Base-by-base conservation (phyloP, 2,329 filamentous ascomycete species). In the Trichophyton benhamiae region DNA sequence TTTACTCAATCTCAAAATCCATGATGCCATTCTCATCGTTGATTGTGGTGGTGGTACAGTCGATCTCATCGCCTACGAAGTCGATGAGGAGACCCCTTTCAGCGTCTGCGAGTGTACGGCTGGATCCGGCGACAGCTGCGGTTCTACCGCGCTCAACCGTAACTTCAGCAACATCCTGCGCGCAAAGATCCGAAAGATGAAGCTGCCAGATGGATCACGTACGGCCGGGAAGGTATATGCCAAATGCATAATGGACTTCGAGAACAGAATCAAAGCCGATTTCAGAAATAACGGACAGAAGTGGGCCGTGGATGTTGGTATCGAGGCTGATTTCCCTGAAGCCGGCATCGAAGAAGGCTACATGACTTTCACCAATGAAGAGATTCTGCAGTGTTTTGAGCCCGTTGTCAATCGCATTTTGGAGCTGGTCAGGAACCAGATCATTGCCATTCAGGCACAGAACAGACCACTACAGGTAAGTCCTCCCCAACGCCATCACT, bases 171-270 rank as follows among this genome's bases (percentile, higher is more conserved):
- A 97, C 77, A 96, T 99, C 67, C 80, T 97, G 58, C 87, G 94
- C 60, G 95, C 92, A 64, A 97, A 97, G 81, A 97, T 99, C 69
- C 84, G 92, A 68, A 97, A 97, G 81, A 97, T 97, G 94, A 97
- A 97, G 78, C 81, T 99, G 53, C 91, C 94, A 1, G 92, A 97
- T 71, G 92, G 91, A 55, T 96, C 92, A 68, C 95, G 92, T 78
- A 97, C 91, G 2, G 92, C 94, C n/a, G 92, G 92, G 49, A 91
- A 92, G 75, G 94, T 99, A 60, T 97, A 97, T 75, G 92, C 92
- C 67, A 97, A 97, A 79, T 97, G 92, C 75, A 97, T 99, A 76
- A 97, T 97, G 92, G 94, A 99, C 77, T 99, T 99, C 70, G 94
- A 99, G 80, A 97, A 97, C 83, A 83, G 94, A 74, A 96, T 99